A percentile compares a stretch with the other conserved stretches of the same genome.
Conservation (phyloP, 768 basidiomycete species). For the Leucocoprinus leucothites region DNA sequence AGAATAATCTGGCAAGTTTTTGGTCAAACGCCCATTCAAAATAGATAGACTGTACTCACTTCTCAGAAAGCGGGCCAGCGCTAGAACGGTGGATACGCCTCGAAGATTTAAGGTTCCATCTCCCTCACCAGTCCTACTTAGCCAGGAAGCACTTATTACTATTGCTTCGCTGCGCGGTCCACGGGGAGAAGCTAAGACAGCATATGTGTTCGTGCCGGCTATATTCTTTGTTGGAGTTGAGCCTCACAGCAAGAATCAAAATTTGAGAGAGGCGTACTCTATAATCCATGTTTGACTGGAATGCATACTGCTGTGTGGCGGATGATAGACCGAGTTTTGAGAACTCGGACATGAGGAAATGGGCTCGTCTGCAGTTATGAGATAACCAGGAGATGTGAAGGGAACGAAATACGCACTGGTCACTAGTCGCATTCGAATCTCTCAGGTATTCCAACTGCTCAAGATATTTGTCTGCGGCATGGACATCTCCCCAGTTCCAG, state of each 20-base stretch:
- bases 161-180: constrained; percentile 94
- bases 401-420: constrained; percentile 52
- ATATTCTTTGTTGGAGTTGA: constrained; percentile 35
- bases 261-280: constrained; percentile 35
- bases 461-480: constrained; percentile 80
- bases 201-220: constrained; percentile 79
- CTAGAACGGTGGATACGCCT: constrained; percentile 81
- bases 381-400: not conserved
- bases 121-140: constrained; percentile 60
- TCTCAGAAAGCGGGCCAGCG: constrained; percentile 82
- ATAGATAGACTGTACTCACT: constrained; percentile 41
- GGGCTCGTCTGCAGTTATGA: constrained; percentile 52
- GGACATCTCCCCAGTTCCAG: constrained; percentile 91
- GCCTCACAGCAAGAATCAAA: not conserved
- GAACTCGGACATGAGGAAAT: constrained; percentile 62
- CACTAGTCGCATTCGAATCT: constrained; percentile 60
- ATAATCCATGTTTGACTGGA: constrained; percentile 32
- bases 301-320: constrained; percentile 66
- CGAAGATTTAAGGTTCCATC: constrained; percentile 70
- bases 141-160: constrained; percentile 89
- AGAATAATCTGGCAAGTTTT: constrained; percentile 57
- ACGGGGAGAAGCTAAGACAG: constrained; percentile 77
- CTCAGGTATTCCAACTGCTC: constrained; percentile 61
- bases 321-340: constrained; percentile 69
- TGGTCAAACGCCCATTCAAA: not conserved